Evolutionary conservation across 208 protist species (phyloP).

Genomic region (Vickermania spadyakhi): DNA sequence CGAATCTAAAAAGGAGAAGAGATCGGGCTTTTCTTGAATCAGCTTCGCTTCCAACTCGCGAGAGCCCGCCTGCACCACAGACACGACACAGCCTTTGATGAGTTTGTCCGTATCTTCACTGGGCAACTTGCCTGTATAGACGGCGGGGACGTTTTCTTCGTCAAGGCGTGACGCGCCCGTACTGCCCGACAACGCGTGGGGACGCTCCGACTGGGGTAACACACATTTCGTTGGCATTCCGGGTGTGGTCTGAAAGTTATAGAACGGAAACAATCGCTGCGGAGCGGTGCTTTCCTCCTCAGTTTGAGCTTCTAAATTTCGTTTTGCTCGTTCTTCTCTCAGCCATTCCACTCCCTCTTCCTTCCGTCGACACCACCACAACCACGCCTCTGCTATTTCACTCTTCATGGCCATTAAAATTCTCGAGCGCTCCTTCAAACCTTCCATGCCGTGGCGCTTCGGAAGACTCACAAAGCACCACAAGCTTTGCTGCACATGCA

Average conservation of each 20-base stretch:
- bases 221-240: constrained; percentile 4
- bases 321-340: constrained; percentile 45
- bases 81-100: constrained; percentile 42
- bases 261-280: constrained; percentile 18
- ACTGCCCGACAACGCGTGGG: neutral
- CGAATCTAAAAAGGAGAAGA: constrained; percentile 77
- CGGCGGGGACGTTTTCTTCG: constrained; percentile 7
- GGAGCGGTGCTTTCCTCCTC: neutral
- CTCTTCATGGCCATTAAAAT: constrained; percentile 3
- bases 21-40: constrained; percentile 53
- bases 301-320: neutral
- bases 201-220: neutral
- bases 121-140: constrained; percentile 63
- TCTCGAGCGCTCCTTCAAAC: neutral
- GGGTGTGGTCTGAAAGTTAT: constrained; percentile 17
- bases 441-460: constrained; percentile 5
- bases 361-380: constrained; percentile 57
- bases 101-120: constrained; percentile 53
- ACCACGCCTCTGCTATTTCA: constrained; percentile 53
- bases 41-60: constrained; percentile 68
- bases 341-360: constrained; percentile 44
- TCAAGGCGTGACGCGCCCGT: neutral
- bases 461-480: constrained; percentile 14
- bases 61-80: constrained; percentile 42
- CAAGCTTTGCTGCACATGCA: constrained; percentile 27